Conservation (phyloP, 345 rosid genomes). For the Bruguiera sexangula region DNA sequence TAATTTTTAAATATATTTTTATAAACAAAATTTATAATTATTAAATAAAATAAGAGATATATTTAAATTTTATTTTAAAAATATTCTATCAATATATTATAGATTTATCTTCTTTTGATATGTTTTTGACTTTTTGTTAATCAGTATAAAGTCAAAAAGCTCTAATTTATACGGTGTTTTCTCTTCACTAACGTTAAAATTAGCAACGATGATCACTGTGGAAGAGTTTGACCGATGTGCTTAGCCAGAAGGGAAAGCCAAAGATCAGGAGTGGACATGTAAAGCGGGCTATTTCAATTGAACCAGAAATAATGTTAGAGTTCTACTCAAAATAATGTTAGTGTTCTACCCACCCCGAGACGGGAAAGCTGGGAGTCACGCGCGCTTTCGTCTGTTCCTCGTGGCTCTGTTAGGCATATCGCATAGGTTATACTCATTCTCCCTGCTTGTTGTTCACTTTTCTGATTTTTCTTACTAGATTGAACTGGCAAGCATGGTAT, state of each 20-base stretch:
- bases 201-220: not conserved
- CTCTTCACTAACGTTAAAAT: not conserved
- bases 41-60: too few species aligned
- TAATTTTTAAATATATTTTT: too few species aligned
- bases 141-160: constrained; percentile 31
- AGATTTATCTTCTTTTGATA: constrained; percentile 46
- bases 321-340: constrained; percentile 23
- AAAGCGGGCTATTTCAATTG: constrained; percentile 22
- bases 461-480: not conserved
- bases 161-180: not conserved
- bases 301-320: constrained; percentile 32
- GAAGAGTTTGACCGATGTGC: constrained; percentile 26
- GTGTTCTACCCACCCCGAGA: constrained; percentile 30
- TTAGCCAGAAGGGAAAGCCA: constrained; percentile 11
- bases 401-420: not conserved
- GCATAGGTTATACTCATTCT: too few species aligned
- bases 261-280: constrained; percentile 23
- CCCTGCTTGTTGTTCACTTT: too few species aligned
- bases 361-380: constrained; percentile 48
- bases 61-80: too few species aligned
- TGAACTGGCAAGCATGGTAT: too few species aligned
- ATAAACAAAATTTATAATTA: too few species aligned
- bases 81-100: not conserved
- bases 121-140: constrained; percentile 20
- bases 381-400: constrained; percentile 27